Conservation (phyloP, 257 asterid genomes). For the Catharanthus roseus region DNA sequence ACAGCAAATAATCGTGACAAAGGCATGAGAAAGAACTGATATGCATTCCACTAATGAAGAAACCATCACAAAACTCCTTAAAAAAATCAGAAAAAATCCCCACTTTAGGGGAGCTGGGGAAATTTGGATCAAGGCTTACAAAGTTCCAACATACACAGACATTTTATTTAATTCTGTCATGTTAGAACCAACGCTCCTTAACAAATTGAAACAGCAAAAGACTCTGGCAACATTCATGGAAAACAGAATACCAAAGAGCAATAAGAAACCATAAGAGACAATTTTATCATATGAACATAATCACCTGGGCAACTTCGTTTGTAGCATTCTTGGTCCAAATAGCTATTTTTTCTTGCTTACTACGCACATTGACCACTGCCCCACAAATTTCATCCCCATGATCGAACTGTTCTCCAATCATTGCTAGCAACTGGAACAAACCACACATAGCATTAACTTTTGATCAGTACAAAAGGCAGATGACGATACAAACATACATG, state of each 20-base stretch:
- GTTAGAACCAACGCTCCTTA: neutral
- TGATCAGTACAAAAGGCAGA: neutral
- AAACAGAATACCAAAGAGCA: neutral
- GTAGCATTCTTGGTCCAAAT: slow-evolving; percentile 94
- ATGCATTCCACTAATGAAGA: neutral
- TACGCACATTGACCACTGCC: slow-evolving; percentile 80
- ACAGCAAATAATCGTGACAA: neutral
- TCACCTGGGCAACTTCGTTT: slow-evolving; percentile 93
- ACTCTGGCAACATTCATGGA: neutral
- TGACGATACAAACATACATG: slow-evolving; percentile 9
- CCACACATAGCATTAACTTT: slow-evolving; percentile 4
- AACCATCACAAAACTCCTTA: neutral
- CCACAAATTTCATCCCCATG: slow-evolving; percentile 97
- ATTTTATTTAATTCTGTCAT: neutral
- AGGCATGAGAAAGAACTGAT: neutral
- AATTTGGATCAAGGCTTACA: neutral
- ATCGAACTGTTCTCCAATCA: slow-evolving; percentile 97
- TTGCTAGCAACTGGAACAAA: slow-evolving; percentile 63
- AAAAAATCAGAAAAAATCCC: neutral
- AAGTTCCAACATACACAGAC: neutral
- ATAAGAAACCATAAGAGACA: no score
- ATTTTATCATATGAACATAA: neutral
- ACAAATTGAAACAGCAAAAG: neutral
- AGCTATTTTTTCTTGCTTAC: slow-evolving; percentile 66
- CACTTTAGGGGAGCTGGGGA: neutral